Evolutionary conservation across 352 stramenopile genomes (phyloP).

Genomic region (Phytophthora foliorum): DNA sequence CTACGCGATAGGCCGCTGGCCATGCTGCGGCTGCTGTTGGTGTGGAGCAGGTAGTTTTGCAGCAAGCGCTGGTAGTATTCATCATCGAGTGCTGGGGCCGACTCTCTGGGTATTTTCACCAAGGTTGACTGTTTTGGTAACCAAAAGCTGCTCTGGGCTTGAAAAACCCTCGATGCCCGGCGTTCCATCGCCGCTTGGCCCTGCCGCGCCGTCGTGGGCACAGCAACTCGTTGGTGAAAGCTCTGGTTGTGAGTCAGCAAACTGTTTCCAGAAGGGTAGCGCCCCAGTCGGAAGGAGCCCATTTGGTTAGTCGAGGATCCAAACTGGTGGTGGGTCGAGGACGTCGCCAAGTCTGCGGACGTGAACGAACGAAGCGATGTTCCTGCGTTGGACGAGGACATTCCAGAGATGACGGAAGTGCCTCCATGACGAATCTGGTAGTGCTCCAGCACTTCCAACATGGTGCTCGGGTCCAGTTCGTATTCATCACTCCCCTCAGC

Average conservation of each 20-base stretch:
- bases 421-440: slow-evolving; percentile 47
- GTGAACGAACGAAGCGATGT: slow-evolving; percentile 62
- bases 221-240: slow-evolving; percentile 33
- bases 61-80: slow-evolving; percentile 78
- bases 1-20: slow-evolving; percentile 52
- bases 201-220: slow-evolving; percentile 18
- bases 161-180: slow-evolving; percentile 25
- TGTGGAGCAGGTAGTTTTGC: slow-evolving; percentile 68
- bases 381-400: slow-evolving; percentile 51
- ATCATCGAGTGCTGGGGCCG: slow-evolving; percentile 47
- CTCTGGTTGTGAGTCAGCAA: slow-evolving; percentile 40
- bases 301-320: slow-evolving; percentile 1
- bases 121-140: slow-evolving; percentile 34
- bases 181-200: slow-evolving; percentile 22
- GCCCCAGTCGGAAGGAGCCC: slow-evolving; percentile 34
- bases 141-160: slow-evolving; percentile 42
- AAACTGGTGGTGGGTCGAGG: slow-evolving; percentile 34
- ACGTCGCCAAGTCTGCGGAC: slow-evolving; percentile 49
- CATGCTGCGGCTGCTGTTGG: slow-evolving; percentile 58
- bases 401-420: slow-evolving; percentile 39
- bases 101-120: slow-evolving; percentile 32
- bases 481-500: neutral
- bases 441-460: slow-evolving; percentile 75
- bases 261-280: slow-evolving; percentile 41
- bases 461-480: slow-evolving; percentile 36